Percentiles rank a stretch among this genome's conserved stretches.
Evolutionary conservation across 2,329 filamentous ascomycete genomes (phyloP).

Genomic region (Fusarium protoensiforme): DNA sequence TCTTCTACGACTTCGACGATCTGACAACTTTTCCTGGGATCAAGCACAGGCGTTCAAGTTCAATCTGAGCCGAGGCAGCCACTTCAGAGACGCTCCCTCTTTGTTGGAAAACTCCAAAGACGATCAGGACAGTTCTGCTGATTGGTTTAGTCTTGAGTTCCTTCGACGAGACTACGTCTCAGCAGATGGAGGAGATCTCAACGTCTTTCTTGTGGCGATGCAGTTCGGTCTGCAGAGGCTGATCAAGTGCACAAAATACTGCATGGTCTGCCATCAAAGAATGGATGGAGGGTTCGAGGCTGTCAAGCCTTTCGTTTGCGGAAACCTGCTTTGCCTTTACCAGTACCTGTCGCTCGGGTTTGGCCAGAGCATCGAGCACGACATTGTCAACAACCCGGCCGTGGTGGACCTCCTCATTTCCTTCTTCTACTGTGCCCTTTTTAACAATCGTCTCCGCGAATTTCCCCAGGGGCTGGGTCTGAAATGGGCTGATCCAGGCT

Average conservation of each 20-base stretch:
- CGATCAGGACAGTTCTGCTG: not conserved
- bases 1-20: conserved; percentile 69
- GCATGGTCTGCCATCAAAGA: conserved; percentile 82
- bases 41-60: conserved; percentile 32
- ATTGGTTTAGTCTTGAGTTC: conserved; percentile 18
- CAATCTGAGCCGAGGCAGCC: conserved; percentile 11
- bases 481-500: conserved; percentile 43
- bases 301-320: conserved; percentile 84
- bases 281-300: conserved; percentile 73
- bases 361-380: conserved; percentile 85
- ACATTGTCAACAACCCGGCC: conserved; percentile 80
- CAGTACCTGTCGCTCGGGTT: conserved; percentile 91
- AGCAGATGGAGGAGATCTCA: conserved; percentile 50
- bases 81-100: not conserved
- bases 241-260: conserved; percentile 85
- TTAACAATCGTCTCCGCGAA: conserved; percentile 52
- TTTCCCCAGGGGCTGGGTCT: conserved; percentile 57
- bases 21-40: conserved; percentile 70
- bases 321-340: conserved; percentile 79
- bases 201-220: conserved; percentile 69
- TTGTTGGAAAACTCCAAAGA: not conserved
- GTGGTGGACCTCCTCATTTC: conserved; percentile 88
- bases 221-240: conserved; percentile 84
- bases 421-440: conserved; percentile 77
- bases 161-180: conserved; percentile 46